Conservation (phyloP, 768 basidiomycete genomes). For the Phallus indusiatus region DNA sequence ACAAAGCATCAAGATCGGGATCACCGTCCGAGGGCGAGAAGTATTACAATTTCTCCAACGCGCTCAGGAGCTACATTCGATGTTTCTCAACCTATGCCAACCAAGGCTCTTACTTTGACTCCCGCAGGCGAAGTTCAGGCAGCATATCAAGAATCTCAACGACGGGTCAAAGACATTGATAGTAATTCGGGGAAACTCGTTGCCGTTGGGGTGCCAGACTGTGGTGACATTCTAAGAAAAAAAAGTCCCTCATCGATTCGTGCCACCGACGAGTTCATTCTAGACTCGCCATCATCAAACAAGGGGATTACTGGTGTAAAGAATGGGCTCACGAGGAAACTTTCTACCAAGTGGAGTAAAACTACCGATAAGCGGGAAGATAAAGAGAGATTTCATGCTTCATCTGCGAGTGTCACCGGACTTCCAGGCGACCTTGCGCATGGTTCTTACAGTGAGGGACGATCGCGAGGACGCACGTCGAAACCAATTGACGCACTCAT, state of each 20-base stretch:
- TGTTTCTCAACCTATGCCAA: conserved; percentile 1
- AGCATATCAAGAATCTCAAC: conserved; percentile 7
- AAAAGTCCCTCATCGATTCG: background rate
- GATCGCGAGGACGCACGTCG: background rate
- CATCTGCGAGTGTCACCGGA: background rate
- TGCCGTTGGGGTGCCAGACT: background rate
- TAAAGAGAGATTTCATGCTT: background rate
- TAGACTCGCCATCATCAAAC: background rate
- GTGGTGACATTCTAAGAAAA: background rate
- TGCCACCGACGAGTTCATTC: background rate
- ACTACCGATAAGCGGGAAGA: background rate
- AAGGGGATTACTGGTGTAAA: background rate
- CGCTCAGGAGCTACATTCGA: background rate
- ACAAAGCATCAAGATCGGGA: background rate
- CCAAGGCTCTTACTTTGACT: background rate
- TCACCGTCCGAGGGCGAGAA: background rate
- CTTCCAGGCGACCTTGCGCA: background rate
- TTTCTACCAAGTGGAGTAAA: conserved; percentile 2
- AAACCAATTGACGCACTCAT: background rate
- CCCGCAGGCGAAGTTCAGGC: conserved; percentile 5
- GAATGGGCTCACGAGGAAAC: background rate
- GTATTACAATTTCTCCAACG: background rate
- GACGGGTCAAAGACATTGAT: background rate
- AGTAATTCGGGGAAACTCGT: background rate
- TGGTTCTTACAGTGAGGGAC: background rate